Evolutionary conservation across 2,329 filamentous ascomycete species (phyloP), one percentile per base, ranked within the genome.

Genomic region (Colletotrichum acutatum): DNA sequence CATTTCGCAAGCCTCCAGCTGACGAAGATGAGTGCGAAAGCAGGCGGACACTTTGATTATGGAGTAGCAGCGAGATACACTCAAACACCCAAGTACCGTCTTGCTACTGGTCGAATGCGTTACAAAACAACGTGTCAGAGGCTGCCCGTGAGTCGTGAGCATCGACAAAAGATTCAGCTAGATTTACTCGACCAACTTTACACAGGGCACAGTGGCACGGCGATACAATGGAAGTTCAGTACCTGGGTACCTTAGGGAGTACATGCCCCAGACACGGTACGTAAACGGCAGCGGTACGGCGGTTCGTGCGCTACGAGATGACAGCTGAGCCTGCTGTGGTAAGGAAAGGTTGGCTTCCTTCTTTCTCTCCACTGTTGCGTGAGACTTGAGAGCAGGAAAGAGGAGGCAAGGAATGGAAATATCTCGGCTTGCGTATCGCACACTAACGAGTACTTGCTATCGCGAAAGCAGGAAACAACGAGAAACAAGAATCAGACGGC

Each of bases 401-500:
- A 11, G n/a, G 19, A 34, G 37, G 59, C 37, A 30, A n/a, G 61
- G 61, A 52, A 53, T 42, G 26, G 37, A 63, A 16, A 49, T 49
- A 42, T 49, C 42, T 49, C 42, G 42, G 42, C 42, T 49, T 49
- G 42, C 42, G 42, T 49, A 49, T n/a, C 16, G 42, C 16, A 42
- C 37, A 49, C 16, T 49, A 49, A n/a, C 42, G 42, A n/a, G 7
- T 9, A 49, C 19, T 49, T 49, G 42, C 46, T 53, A 30, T 26
- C n/a, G 26, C 46, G 42, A 53, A 46, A 28, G 24, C 52, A 66
- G 19, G 30, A 59, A 42, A 34, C 34, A 30, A 53, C 46, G 28
- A 59, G 16, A 49, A 42, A 34, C 53, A 66, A 59, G 37, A 57
- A n/a, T 32, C 26, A 46, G 66, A 34, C 60, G 54, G 61, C 53